These are phyloP conservation scores for Phytophthora aleatoria DNA, from an alignment of 352 stramenopile genomes.

Conservation along the genomic window DNA sequence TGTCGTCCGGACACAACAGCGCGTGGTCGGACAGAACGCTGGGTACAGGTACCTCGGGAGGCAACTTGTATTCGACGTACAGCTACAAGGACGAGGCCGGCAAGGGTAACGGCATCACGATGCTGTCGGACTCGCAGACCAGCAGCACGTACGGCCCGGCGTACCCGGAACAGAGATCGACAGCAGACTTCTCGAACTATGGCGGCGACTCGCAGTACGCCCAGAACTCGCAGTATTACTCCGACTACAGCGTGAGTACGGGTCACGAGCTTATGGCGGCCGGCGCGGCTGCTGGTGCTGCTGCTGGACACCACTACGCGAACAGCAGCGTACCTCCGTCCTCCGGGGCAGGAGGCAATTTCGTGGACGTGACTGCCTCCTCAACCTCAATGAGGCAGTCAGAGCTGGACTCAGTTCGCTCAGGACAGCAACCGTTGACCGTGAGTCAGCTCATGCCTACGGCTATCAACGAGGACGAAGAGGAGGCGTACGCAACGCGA, in stretches of 20 bases:
- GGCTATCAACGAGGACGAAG: conserved; percentile 18
- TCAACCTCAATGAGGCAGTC: conserved; percentile 19
- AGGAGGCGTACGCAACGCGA: conserved; percentile 20
- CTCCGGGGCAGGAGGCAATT: conserved; percentile 7
- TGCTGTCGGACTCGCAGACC: conserved; percentile 29
- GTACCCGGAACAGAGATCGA: conserved; percentile 22
- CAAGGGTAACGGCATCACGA: conserved; percentile 26
- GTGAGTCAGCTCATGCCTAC: conserved; percentile 36
- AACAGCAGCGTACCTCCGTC: conserved; percentile 12
- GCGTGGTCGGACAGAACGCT: conserved; percentile 30
- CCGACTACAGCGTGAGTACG: conserved; percentile 35
- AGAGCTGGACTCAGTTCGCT: conserved; percentile 21
- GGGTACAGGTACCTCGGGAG: conserved; percentile 13
- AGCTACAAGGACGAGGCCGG: conserved; percentile 31
- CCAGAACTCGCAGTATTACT: conserved; percentile 40
- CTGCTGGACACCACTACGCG: conserved; percentile 10
- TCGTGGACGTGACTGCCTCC: conserved; percentile 35
- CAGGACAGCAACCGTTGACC: conserved; percentile 27
- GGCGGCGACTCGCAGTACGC: conserved; percentile 16
- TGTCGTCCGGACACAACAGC: conserved; percentile 31
- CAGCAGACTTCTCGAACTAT: conserved; percentile 39
- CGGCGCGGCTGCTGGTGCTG: conserved; percentile 12
- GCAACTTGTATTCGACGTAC: conserved; percentile 35
- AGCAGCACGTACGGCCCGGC: conserved; percentile 29
- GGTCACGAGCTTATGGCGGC: conserved; percentile 18